A percentile compares a stretch with the other conserved stretches of the same genome.
Evolutionary conservation across 1,284 basidiomycete species (phyloP).

Genomic region (Anthracocystis walkeri): DNA sequence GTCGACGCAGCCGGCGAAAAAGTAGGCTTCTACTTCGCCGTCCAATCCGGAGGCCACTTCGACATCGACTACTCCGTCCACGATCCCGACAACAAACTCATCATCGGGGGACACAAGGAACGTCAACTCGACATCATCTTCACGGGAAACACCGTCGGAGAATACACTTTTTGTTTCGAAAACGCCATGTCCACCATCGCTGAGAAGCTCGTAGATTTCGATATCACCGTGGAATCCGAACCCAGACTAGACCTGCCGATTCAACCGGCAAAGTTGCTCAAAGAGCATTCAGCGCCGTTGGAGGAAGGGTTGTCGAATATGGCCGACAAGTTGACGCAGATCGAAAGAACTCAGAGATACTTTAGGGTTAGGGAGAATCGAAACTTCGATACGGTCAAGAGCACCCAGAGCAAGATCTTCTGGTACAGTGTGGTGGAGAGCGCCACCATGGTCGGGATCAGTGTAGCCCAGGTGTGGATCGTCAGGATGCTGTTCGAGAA

Average conservation of each 20-base stretch:
- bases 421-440: slow-evolving; percentile 65
- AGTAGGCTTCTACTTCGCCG: slow-evolving; percentile 79
- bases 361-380: slow-evolving; percentile 68
- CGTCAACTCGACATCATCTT: slow-evolving; percentile 97
- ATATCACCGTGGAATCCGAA: slow-evolving; percentile 69
- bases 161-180: slow-evolving; percentile 98
- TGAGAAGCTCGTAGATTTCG: slow-evolving; percentile 68
- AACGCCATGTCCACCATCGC: slow-evolving; percentile 75
- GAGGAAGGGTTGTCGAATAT: slow-evolving; percentile 62
- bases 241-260: slow-evolving; percentile 65
- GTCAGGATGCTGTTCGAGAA: slow-evolving; percentile 64
- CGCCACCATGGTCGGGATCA: slow-evolving; percentile 61
- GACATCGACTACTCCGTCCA: slow-evolving; percentile 95
- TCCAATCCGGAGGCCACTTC: slow-evolving; percentile 96
- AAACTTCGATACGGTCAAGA: slow-evolving; percentile 63
- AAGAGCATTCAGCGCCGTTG: slow-evolving; percentile 64
- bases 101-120: slow-evolving; percentile 87
- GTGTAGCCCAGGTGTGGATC: slow-evolving; percentile 63
- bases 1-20: slow-evolving; percentile 95
- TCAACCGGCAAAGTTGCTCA: slow-evolving; percentile 51
- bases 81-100: slow-evolving; percentile 85
- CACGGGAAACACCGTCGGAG: slow-evolving; percentile 91
- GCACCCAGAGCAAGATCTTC: slow-evolving; percentile 61
- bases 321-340: slow-evolving; percentile 51
- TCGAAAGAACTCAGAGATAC: slow-evolving; percentile 64